Base-by-base conservation (phyloP, 176 grass and related monocot genomes). In the Poa annua region DNA sequence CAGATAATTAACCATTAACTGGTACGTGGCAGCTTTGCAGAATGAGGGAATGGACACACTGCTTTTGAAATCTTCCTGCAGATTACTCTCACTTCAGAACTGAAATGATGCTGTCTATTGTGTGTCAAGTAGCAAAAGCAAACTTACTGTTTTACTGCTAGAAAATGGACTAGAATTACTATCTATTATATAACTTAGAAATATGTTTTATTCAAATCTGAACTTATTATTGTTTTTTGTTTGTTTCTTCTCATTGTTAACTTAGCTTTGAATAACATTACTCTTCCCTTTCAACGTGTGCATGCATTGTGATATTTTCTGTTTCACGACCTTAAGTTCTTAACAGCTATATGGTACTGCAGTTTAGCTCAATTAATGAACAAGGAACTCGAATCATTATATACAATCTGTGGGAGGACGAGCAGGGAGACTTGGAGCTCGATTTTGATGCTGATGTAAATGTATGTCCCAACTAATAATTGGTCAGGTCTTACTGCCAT, bases 331-430 rank as follows among this genome's bases (percentile, higher is more conserved):
- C 33, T 20, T 45, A 71, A 55, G 26, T 42, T 56, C 36, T 83
- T 26, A 84, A 62, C 70, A 1, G 29, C 62, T 62, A 20, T 70
- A 39, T 48, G 32, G 63, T 66, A 38, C 76, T 96, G 77, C 89
- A 99, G 96, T 99, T 93, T 88, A 87, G 75, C 65, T 90, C 56
- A 54, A 88, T 94, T 60, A 91, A 93, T 51, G 91, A 96, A 21
- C 93, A 93, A 68, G 96, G 96, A 49, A 99, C 93, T 76, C 96
- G 88, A 73, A 84, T 99, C 78, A 32, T 99, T 66, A 99, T 99
- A 81, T 99, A 94, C 78, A 99, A 99, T 92, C 85, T 99, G 22
- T 99, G 96, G 96, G 93, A 96, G 81, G 93, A 99, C 66, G 96
- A 99, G 41, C 83, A 96, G 80, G 96, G 93, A 62, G 55, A 93